Conservation (phyloP, 208 protist genomes). For the Acanthamoeba royreba region DNA sequence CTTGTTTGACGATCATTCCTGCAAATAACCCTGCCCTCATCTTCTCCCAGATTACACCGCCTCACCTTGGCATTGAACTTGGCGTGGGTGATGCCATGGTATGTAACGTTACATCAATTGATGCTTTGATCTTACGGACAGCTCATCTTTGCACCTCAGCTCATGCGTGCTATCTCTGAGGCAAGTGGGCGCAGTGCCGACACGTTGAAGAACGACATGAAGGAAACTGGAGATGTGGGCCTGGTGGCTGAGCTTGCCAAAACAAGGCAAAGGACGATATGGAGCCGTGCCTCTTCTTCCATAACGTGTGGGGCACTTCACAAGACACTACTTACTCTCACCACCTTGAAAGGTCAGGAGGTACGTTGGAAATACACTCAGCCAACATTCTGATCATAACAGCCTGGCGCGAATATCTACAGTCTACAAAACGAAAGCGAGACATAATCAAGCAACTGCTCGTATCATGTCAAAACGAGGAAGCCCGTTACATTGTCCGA, state of each 20-base stretch:
- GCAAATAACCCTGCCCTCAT: neutral
- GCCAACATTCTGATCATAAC: neutral
- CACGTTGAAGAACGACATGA: neutral
- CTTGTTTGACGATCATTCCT: neutral
- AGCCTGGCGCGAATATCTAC: neutral
- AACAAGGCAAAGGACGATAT: neutral
- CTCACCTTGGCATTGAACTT: neutral
- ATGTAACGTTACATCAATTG: neutral
- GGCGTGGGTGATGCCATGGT: constrained; percentile 19
- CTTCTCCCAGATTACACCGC: neutral
- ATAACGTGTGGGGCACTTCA: neutral
- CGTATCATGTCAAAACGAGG: neutral
- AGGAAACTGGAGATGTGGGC: neutral
- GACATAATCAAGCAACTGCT: constrained; percentile 13
- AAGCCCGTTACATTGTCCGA: neutral
- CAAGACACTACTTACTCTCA: neutral
- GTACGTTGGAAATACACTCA: neutral
- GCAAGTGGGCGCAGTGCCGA: neutral
- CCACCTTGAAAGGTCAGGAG: neutral
- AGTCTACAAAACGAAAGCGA: constrained; percentile 3
- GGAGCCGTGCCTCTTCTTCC: neutral
- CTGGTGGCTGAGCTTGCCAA: constrained; percentile 11
- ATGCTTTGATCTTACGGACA: neutral
- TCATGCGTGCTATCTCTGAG: constrained; percentile 21
- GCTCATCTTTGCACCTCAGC: neutral